Evolutionary conservation across 2,329 filamentous ascomycete genomes (phyloP).

Genomic region (Diaporthe eres): DNA sequence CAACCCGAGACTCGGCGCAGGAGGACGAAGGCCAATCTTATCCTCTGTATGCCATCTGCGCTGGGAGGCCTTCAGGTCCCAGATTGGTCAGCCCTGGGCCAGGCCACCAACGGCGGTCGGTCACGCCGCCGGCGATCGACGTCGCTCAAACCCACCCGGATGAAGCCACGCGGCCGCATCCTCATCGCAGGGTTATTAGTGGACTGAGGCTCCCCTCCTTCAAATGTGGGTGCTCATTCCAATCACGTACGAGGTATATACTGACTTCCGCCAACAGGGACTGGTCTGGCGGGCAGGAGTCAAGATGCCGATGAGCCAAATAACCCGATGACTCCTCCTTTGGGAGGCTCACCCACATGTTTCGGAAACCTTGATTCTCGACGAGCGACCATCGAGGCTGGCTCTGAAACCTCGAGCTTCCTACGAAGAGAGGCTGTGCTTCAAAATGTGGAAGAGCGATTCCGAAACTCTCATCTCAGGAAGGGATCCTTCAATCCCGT

Average conservation of each 20-base stretch:
- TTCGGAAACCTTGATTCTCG: slow-evolving; percentile 31
- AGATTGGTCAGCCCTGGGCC: not conserved
- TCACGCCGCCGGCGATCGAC: not conserved
- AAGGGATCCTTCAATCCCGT: slow-evolving; percentile 49
- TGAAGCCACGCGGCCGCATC: not conserved
- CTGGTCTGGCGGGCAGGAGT: not conserved
- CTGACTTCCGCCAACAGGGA: slow-evolving; percentile 14
- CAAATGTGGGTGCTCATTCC: slow-evolving; percentile 21
- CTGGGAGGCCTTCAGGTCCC: not conserved
- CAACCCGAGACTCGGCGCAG: not conserved
- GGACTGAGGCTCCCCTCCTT: slow-evolving; percentile 35
- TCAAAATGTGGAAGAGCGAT: slow-evolving; percentile 57
- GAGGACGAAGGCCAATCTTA: too few relatives aligned
- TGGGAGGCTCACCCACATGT: slow-evolving; percentile 6
- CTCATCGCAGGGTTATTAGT: slow-evolving; percentile 9
- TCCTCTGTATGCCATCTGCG: not conserved
- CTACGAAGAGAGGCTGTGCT: slow-evolving; percentile 56
- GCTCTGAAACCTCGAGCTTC: slow-evolving; percentile 56
- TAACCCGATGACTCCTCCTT: slow-evolving; percentile 10
- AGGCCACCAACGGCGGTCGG: not conserved
- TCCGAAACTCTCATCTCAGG: slow-evolving; percentile 52
- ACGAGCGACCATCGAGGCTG: slow-evolving; percentile 41
- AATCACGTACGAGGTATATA: not conserved
- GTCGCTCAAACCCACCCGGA: not conserved
- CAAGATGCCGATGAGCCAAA: not conserved